A percentile compares a stretch with the other conserved stretches of the same genome.
Evolutionary conservation across 805 yeast genomes (phyloP).

Genomic region (Lipomyces kockii): DNA sequence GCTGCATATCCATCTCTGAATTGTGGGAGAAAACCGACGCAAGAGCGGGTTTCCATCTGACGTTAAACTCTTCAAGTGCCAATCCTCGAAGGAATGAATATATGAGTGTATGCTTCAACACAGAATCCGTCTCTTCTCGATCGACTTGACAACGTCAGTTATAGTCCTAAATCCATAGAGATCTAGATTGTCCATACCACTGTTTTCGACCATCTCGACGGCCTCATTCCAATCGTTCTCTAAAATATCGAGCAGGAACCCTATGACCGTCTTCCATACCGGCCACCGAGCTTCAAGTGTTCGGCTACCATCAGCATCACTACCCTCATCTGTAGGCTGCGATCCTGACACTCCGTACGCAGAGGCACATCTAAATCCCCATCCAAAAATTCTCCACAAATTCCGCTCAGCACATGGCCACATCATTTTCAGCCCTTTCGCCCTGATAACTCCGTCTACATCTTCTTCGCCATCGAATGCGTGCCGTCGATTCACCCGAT

Average conservation of each 20-base stretch:
- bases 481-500: not conserved
- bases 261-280: slow-evolving; percentile 11
- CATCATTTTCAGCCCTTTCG: slow-evolving; percentile 15
- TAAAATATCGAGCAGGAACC: slow-evolving; percentile 11
- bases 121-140: not conserved
- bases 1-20: slow-evolving; percentile 6
- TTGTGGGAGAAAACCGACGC: slow-evolving; percentile 24
- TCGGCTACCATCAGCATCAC: slow-evolving; percentile 1
- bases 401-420: slow-evolving; percentile 25
- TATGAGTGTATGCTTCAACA: slow-evolving; percentile 5
- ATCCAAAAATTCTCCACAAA: slow-evolving; percentile 27
- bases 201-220: not conserved
- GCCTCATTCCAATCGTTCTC: slow-evolving; percentile 26
- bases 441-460: not conserved
- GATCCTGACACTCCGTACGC: slow-evolving; percentile 13
- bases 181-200: not conserved
- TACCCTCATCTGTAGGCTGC: not conserved
- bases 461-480: not conserved
- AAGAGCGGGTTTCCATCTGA: slow-evolving; percentile 28
- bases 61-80: slow-evolving; percentile 2
- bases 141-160: not conserved
- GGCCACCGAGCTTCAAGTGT: slow-evolving; percentile 30
- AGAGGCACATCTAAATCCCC: slow-evolving; percentile 31
- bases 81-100: slow-evolving; percentile 13
- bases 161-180: not conserved